phyloP scores from a whole-genome alignment of 176 grass and related monocot species.

The Phoenix dactylifera region DNA sequence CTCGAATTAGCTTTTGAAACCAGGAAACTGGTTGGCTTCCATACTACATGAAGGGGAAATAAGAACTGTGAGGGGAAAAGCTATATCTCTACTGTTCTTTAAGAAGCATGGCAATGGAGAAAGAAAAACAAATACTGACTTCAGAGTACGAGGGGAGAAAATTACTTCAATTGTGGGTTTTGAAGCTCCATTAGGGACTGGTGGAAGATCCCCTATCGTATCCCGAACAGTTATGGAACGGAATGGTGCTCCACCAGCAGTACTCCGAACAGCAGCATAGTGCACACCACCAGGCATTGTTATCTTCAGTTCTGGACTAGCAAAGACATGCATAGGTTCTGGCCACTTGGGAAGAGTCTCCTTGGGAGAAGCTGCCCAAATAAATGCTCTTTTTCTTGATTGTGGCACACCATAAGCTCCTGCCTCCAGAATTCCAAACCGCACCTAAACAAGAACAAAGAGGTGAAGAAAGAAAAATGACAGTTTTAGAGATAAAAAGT shows the following conservation, averaged over 20 bases:
- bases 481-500: no score
- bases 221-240: conserved; percentile 83
- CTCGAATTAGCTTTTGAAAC: conserved; percentile 96
- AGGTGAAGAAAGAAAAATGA: not conserved
- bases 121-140: no score
- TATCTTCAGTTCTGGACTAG: conserved; percentile 75
- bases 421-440: conserved; percentile 96
- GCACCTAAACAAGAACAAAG: conserved; percentile 43
- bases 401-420: conserved; percentile 89
- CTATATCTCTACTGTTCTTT: no score
- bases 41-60: conserved; percentile 33
- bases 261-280: conserved; percentile 71
- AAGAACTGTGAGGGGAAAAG: not conserved
- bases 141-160: not conserved
- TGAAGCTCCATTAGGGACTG: conserved; percentile 64
- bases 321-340: conserved; percentile 92
- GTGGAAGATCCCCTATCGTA: conserved; percentile 78
- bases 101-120: no score
- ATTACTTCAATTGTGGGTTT: conserved; percentile 65
- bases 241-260: conserved; percentile 78
- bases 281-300: conserved; percentile 58
- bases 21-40: conserved; percentile 64
- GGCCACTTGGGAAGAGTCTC: conserved; percentile 93
- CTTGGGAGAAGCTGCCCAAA: conserved; percentile 90
- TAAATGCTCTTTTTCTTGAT: conserved; percentile 94